Base-by-base conservation (phyloP, 106 monocot species). In the Hemerocallis citrina region DNA sequence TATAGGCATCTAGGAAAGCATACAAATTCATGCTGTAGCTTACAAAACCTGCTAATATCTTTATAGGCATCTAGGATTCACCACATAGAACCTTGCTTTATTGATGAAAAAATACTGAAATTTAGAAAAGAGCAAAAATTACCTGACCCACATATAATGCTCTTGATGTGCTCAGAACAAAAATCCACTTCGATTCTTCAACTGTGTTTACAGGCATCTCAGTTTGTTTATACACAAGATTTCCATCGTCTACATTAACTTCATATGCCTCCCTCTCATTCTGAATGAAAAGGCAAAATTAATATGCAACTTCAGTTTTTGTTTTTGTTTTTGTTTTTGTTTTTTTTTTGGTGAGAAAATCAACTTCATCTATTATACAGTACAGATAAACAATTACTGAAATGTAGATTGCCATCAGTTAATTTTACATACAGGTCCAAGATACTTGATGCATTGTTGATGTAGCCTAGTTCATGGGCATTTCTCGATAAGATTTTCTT, bases 101-200 rank as follows among this genome's bases (percentile, higher is more conserved):
- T n/a, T n/a, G n/a, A n/a, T n/a, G n/a, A n/a, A n/a, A n/a, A n/a
- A n/a, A n/a, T n/a, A n/a, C n/a, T n/a, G n/a, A n/a, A n/a, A n/a
- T n/a, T n/a, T n/a, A n/a, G n/a, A n/a, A n/a, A n/a, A n/a, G n/a
- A n/a, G n/a, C n/a, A n/a, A n/a, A n/a, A n/a, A n/a, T 23, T 79
- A 77, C 91, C 92, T 87, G 63, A 3, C 87, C 92, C 13, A 92
- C 81, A 68, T 84, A 92, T 9, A 92, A 49, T 14, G 64, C 71
- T 55, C 61, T 80, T 28, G 77, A 54, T 13, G 92, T 78, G 72
- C 92, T 92, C 39, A 92, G 80, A 64, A 92, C 92, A 70, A 92
- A 92, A 29, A 92, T 92, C 86, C 83, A 92, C 43, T 92, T 92
- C 9, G 83, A 77, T 35, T 75, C 86, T 51, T 80, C 77, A 44